Conservation (phyloP, 169 alveolate species). For the Plasmodium yoelii region DNA sequence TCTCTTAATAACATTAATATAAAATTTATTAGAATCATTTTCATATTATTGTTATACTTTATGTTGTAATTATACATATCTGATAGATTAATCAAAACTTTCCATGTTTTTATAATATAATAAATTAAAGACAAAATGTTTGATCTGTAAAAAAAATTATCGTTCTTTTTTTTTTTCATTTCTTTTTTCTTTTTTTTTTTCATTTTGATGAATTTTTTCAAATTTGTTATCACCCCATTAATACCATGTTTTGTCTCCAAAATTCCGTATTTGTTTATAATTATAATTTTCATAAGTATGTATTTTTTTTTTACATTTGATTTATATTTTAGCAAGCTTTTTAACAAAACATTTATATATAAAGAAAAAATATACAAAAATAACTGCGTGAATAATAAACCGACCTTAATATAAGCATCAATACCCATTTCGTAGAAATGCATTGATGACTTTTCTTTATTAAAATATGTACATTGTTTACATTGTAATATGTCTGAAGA, state of each 20-base stretch:
- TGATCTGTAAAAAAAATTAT: background rate
- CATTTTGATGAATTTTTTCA: background rate
- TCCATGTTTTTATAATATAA: background rate
- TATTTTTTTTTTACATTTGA: slow-evolving; percentile 13
- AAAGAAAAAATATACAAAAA: background rate
- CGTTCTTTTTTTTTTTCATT: background rate
- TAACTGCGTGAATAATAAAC: slow-evolving; percentile 9
- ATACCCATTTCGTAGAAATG: background rate
- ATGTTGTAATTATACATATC: background rate
- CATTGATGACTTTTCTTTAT: no score
- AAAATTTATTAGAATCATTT: background rate
- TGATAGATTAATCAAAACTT: background rate
- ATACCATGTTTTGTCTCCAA: background rate
- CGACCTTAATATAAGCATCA: background rate
- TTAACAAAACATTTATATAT: slow-evolving; percentile 15
- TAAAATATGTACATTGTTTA: no score
- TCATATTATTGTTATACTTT: background rate
- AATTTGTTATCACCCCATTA: background rate
- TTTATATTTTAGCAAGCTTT: slow-evolving; percentile 6
- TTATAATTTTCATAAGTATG: slow-evolving; percentile 23
- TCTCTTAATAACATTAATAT: slow-evolving; percentile 18
- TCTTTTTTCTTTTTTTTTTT: background rate
- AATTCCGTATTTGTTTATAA: slow-evolving; percentile 11
- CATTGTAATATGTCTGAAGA: no score
- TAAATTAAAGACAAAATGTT: background rate